These are phyloP conservation scores for Fusarium incarnatum DNA, from an alignment of 2,329 filamentous ascomycete genomes.

Conservation along the genomic window DNA sequence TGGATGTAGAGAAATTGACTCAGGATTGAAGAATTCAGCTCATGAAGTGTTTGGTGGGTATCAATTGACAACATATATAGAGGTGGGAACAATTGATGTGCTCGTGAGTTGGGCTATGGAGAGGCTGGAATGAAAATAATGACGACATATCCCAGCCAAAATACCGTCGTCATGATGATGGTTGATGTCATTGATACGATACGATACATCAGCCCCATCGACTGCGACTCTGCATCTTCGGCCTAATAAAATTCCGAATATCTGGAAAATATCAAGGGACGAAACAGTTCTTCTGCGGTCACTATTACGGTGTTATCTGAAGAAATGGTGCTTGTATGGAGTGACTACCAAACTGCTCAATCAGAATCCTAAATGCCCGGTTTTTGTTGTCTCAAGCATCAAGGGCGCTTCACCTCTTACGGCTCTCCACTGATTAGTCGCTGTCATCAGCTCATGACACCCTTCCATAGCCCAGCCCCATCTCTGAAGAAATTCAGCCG, in stretches of 20 bases:
- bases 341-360: background rate
- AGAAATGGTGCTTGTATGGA: background rate
- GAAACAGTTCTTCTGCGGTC: background rate
- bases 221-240: background rate
- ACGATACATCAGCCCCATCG: constrained; percentile 7
- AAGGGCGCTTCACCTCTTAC: constrained; percentile 1
- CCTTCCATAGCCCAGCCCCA: constrained; percentile 17
- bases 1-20: background rate
- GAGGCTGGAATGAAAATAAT: background rate
- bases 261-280: background rate
- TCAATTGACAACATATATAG: background rate
- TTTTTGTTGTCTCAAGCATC: background rate
- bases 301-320: background rate
- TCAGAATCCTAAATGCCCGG: too few species aligned
- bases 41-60: background rate
- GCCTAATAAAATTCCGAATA: constrained; percentile 6
- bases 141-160: constrained; percentile 19
- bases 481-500: constrained; percentile 4
- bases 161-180: constrained; percentile 12
- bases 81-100: background rate
- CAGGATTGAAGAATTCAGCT: background rate
- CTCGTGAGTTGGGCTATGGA: background rate
- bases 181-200: constrained; percentile 36
- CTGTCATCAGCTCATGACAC: constrained; percentile 3
- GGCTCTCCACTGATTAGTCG: constrained; percentile 15